These are phyloP conservation scores for Eucalyptus paniculata DNA, from an alignment of 345 rosid genomes.

Conservation along the genomic window DNA sequence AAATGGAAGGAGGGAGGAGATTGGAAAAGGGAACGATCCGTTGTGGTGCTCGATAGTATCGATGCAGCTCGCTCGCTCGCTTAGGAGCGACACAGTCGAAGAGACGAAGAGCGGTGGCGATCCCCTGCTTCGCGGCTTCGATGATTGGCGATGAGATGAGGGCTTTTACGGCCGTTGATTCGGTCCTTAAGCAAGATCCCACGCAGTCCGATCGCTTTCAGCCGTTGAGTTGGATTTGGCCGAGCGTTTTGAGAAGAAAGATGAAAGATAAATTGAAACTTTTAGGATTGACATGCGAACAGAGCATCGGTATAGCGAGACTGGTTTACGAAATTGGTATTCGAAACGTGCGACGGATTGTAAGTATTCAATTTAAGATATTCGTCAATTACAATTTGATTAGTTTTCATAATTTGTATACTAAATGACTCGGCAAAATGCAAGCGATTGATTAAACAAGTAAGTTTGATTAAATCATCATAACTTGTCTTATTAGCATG, in stretches of 20 bases:
- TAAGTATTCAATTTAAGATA: background rate
- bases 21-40: background rate
- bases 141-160: too few relatives aligned
- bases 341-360: background rate
- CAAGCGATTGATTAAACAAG: background rate
- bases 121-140: too few relatives aligned
- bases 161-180: too few relatives aligned
- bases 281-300: background rate
- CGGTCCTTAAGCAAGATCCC: too few relatives aligned
- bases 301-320: background rate
- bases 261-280: too few relatives aligned
- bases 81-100: too few relatives aligned
- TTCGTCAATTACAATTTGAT: fast-evolving
- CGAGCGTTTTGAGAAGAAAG: too few relatives aligned
- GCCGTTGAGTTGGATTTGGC: too few relatives aligned
- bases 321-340: too few relatives aligned
- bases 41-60: background rate
- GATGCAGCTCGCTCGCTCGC: background rate
- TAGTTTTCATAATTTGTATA: too few relatives aligned
- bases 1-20: background rate
- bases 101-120: too few relatives aligned
- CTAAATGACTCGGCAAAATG: background rate
- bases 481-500: fast-evolving
- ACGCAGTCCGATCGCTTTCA: too few relatives aligned
- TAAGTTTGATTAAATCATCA: background rate